These are phyloP conservation scores for Neofusicoccum cordaticola DNA, from an alignment of 2,329 filamentous ascomycete genomes.

Conservation along the genomic window DNA sequence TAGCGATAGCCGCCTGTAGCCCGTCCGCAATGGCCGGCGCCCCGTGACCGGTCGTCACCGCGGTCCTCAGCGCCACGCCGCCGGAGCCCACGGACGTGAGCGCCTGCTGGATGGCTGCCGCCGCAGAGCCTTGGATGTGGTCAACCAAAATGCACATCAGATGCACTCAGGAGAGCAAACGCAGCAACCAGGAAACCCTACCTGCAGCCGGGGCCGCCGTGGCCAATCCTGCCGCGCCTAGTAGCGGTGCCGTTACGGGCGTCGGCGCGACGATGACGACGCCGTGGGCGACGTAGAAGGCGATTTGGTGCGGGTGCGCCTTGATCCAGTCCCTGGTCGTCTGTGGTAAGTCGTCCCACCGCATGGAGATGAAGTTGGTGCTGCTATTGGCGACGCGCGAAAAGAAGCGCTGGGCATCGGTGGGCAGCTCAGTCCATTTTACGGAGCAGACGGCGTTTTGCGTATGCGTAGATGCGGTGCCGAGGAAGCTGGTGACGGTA, in stretches of 20 bases:
- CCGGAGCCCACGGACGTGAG: neutral
- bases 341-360: constrained; percentile 5
- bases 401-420: constrained; percentile 5
- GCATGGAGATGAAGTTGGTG: constrained; percentile 1
- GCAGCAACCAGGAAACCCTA: constrained; percentile 5
- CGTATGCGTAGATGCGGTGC: neutral
- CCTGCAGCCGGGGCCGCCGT: constrained; percentile 25
- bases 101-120: neutral
- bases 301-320: constrained; percentile 27
- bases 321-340: constrained; percentile 17
- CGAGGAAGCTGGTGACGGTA: neutral
- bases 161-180: neutral
- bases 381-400: neutral
- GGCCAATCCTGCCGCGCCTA: constrained; percentile 25
- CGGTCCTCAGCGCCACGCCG: neutral
- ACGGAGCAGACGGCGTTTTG: neutral
- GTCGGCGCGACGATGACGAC: constrained; percentile 26
- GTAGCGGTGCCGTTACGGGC: constrained; percentile 25
- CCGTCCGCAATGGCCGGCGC: neutral
- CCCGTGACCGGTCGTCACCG: neutral
- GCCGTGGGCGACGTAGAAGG: constrained; percentile 26
- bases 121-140: neutral
- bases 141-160: neutral
- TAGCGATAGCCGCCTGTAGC: neutral
- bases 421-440: neutral